phyloP scores from a whole-genome alignment of 768 basidiomycete genomes.

The Suillus plorans region DNA sequence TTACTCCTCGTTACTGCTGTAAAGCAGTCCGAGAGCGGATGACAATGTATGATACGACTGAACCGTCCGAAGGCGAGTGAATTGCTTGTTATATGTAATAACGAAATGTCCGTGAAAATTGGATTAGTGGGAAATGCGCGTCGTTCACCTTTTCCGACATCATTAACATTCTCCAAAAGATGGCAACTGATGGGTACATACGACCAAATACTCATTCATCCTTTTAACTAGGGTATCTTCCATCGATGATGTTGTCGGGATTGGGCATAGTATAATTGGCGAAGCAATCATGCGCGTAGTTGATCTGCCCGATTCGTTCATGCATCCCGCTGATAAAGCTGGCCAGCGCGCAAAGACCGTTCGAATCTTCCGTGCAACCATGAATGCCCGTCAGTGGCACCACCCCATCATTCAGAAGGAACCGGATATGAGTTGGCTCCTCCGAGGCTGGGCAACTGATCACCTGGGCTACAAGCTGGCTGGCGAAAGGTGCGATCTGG shows the following conservation, averaged over 20 bases:
- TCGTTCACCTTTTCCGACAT: no score
- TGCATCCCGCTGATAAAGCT: conserved; percentile 39
- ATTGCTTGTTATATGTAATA: no score
- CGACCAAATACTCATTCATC: no score
- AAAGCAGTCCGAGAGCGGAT: no score
- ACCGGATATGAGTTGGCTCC: conserved; percentile 36
- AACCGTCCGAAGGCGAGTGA: no score
- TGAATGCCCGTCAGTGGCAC: conserved; percentile 44
- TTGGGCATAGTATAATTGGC: conserved; percentile 45
- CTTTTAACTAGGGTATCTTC: conserved; percentile 22
- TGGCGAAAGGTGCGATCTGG: conserved; percentile 46
- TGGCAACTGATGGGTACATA: no score
- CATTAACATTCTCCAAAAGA: no score
- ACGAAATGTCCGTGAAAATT: no score
- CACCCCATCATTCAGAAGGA: conserved; percentile 50
- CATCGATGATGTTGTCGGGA: conserved; percentile 42
- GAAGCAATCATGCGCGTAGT: conserved; percentile 44
- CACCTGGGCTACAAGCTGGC: conserved; percentile 48
- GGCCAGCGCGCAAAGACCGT: conserved; percentile 43
- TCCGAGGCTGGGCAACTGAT: conserved; percentile 35
- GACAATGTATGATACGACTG: no score
- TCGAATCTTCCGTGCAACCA: conserved; percentile 39
- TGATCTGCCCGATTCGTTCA: conserved; percentile 37
- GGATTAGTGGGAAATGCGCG: no score
- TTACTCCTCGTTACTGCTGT: background rate